Percentiles rank a stretch among this genome's conserved stretches.
Evolutionary conservation across 208 protist species (phyloP).

Genomic region (Naegleria fowleri): DNA sequence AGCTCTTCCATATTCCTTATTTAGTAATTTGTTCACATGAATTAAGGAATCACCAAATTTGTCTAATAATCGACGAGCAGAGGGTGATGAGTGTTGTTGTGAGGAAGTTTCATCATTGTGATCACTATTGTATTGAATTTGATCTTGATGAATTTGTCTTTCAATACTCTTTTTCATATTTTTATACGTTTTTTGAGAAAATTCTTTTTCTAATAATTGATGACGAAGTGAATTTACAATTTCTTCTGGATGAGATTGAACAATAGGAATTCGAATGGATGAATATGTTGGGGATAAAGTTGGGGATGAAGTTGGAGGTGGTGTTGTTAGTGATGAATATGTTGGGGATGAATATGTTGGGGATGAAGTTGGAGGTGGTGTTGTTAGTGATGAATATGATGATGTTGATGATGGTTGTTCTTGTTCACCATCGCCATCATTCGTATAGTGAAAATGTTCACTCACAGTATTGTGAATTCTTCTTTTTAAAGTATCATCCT

Average conservation of each 20-base stretch:
- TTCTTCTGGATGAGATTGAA: background rate
- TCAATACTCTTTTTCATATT: background rate
- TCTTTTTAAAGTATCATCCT: no score
- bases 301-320: no score
- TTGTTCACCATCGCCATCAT: no score
- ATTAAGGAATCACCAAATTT: slow-evolving; percentile 69
- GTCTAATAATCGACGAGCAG: slow-evolving; percentile 47
- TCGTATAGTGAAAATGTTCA: no score
- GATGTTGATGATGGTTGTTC: no score
- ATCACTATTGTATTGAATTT: background rate
- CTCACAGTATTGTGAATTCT: no score
- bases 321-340: no score
- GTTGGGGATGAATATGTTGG: no score
- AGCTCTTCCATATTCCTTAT: slow-evolving; percentile 47
- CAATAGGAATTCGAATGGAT: background rate
- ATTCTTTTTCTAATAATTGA: background rate
- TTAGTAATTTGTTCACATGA: slow-evolving; percentile 60
- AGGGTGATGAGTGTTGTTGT: background rate
- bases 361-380: background rate
- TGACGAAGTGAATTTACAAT: background rate
- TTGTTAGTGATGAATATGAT: no score
- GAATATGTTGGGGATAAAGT: no score
- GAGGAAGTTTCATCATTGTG: background rate
- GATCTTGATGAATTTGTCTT: background rate
- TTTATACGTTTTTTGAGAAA: background rate